Percentiles rank a stretch among this genome's conserved stretches.
Conservation (phyloP, 2,329 filamentous ascomycete genomes). For the Pseudogymnoascus pannorum region DNA sequence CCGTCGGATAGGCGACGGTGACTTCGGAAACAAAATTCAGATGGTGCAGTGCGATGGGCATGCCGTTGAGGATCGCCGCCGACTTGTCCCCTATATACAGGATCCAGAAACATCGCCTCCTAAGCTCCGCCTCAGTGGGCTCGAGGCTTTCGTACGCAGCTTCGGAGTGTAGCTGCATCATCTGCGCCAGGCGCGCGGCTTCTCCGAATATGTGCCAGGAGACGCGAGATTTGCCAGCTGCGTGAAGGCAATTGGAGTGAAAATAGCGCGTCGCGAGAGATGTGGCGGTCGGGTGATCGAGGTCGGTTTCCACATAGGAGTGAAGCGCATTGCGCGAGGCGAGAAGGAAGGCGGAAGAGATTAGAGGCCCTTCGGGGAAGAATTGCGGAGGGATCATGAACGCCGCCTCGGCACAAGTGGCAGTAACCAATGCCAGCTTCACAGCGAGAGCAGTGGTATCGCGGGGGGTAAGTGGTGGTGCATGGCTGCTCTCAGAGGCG, state of each 20-base stretch:
- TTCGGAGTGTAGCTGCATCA: constrained; percentile 38
- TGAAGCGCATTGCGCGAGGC: constrained; percentile 34
- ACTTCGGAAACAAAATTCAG: constrained; percentile 36
- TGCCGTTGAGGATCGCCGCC: constrained; percentile 27
- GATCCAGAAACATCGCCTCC: constrained; percentile 14
- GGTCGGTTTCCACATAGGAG: constrained; percentile 35
- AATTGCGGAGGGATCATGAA: constrained; percentile 35
- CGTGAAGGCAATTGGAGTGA: constrained; percentile 40
- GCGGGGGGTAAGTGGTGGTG: background rate
- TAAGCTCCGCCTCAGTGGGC: constrained; percentile 31
- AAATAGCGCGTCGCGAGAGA: constrained; percentile 39
- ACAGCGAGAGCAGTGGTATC: background rate
- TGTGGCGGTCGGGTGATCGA: constrained; percentile 36
- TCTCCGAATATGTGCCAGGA: constrained; percentile 41
- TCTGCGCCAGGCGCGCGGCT: constrained; percentile 35
- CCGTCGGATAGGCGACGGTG: constrained; percentile 27
- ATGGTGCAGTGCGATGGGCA: constrained; percentile 38
- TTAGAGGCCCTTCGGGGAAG: constrained; percentile 32
- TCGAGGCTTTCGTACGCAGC: constrained; percentile 30
- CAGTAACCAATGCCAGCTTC: constrained; percentile 35
- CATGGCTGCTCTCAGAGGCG: background rate
- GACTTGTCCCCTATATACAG: constrained; percentile 15
- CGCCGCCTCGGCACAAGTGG: constrained; percentile 37
- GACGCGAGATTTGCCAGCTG: constrained; percentile 35
- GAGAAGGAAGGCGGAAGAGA: constrained; percentile 29